A percentile compares a stretch with the other conserved stretches of the same genome.
Evolutionary conservation across 768 basidiomycete genomes (phyloP).

Genomic region (Termitomyces sp.): DNA sequence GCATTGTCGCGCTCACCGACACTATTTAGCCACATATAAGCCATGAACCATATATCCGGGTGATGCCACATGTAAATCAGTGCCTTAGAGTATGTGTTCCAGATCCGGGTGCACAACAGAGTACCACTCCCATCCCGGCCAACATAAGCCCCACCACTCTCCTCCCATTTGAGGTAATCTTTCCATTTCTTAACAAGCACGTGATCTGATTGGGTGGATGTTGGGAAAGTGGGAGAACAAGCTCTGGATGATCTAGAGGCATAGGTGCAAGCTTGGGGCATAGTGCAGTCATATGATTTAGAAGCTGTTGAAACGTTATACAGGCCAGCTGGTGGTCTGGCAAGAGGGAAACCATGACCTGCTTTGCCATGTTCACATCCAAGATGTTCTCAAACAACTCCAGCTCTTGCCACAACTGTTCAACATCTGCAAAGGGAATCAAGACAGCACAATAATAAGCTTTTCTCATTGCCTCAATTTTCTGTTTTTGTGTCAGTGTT

Average conservation of each 20-base stretch:
- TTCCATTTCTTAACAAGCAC: slow-evolving; percentile 81
- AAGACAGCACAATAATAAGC: too few species aligned
- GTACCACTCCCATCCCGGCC: too few species aligned
- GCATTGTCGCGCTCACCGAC: neutral
- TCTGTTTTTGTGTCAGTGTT: too few species aligned
- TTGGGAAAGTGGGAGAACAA: slow-evolving; percentile 65
- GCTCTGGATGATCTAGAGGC: slow-evolving; percentile 35
- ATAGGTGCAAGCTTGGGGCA: slow-evolving; percentile 31
- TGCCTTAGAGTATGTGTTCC: neutral
- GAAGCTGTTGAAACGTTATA: slow-evolving; percentile 83
- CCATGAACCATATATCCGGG: neutral
- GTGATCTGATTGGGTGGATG: slow-evolving; percentile 66
- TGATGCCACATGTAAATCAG: neutral
- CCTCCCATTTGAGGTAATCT: slow-evolving; percentile 62
- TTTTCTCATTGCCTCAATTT: too few species aligned
- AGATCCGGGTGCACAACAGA: neutral
- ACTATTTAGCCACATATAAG: neutral
- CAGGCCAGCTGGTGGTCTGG: too few species aligned
- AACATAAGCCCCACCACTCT: neutral
- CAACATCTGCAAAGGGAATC: too few species aligned
- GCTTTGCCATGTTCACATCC: too few species aligned
- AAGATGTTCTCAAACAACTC: too few species aligned
- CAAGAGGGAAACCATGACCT: too few species aligned
- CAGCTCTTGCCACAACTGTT: too few species aligned
- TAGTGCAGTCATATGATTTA: slow-evolving; percentile 27